Conservation (phyloP, 768 basidiomycete genomes). For the Baorangia bicolor region DNA sequence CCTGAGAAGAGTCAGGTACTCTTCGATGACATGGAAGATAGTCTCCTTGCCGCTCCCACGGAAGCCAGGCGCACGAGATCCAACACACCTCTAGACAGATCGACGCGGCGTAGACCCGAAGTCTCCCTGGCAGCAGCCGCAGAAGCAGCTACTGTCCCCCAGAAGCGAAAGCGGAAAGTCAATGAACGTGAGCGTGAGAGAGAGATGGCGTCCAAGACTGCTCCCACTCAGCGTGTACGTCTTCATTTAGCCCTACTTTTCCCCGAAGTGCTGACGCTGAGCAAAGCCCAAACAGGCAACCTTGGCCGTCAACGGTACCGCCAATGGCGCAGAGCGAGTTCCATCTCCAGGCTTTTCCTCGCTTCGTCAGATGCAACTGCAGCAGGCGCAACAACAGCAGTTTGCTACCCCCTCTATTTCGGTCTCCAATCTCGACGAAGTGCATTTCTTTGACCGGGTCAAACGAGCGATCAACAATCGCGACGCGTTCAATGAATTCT, state of each 20-base stretch:
- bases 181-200: conserved; percentile 43
- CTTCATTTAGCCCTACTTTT: neutral
- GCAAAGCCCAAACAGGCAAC: conserved; percentile 23
- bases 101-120: conserved; percentile 46
- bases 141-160: conserved; percentile 44
- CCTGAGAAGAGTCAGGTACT: conserved; percentile 55
- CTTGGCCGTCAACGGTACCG: conserved; percentile 16
- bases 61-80: conserved; percentile 36
- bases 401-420: conserved; percentile 18
- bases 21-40: conserved; percentile 44
- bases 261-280: conserved; percentile 6
- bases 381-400: conserved; percentile 22
- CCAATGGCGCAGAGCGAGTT: conserved; percentile 21
- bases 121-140: conserved; percentile 41
- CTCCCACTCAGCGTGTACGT: conserved; percentile 27
- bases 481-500: conserved; percentile 89
- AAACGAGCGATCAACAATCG: conserved; percentile 68
- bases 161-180: conserved; percentile 68
- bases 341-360: conserved; percentile 23
- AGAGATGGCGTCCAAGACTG: conserved; percentile 27
- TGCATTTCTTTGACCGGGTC: conserved; percentile 91
- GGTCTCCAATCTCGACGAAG: conserved; percentile 46
- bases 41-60: conserved; percentile 26
- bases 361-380: conserved; percentile 24
- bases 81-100: conserved; percentile 34